phyloP scores from a whole-genome alignment of 768 basidiomycete genomes.

The Lactifluus volemus region DNA sequence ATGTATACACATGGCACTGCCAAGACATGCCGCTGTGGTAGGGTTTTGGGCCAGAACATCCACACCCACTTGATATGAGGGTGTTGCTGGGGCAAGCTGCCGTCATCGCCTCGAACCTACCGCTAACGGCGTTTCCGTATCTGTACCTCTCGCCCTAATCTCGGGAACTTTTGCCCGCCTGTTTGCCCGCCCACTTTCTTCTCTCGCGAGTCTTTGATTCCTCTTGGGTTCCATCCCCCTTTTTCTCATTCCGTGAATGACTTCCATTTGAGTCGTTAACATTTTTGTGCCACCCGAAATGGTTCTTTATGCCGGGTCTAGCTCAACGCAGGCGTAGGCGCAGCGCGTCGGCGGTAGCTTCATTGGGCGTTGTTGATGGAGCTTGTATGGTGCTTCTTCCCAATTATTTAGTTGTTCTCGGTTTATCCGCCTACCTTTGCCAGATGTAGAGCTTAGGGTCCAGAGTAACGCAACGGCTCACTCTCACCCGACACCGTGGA shows the following conservation, averaged over 20 bases:
- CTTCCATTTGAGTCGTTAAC: conserved; percentile 6
- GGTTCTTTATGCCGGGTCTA: neutral
- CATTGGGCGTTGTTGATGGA: conserved; percentile 1
- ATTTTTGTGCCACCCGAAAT: neutral
- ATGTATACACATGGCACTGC: neutral
- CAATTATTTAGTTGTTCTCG: neutral
- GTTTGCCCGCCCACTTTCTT: neutral
- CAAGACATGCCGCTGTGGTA: neutral
- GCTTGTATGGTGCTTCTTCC: conserved; percentile 2
- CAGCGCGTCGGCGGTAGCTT: neutral
- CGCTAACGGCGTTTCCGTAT: conserved; percentile 4
- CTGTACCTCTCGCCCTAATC: neutral
- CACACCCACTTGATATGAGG: neutral
- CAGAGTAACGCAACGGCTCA: neutral
- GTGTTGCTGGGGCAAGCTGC: neutral
- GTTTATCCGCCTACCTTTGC: conserved; percentile 4
- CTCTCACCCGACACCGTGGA: neutral
- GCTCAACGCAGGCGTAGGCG: neutral
- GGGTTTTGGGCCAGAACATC: conserved; percentile 2
- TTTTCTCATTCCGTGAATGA: neutral
- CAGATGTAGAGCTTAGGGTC: conserved; percentile 12
- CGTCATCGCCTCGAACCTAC: neutral
- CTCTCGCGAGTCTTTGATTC: neutral
- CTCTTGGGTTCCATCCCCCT: neutral
- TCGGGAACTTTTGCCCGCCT: neutral